phyloP scores from a whole-genome alignment of 371 early-diverging fungal genomes.

The Choanephora cucurbitarum region DNA sequence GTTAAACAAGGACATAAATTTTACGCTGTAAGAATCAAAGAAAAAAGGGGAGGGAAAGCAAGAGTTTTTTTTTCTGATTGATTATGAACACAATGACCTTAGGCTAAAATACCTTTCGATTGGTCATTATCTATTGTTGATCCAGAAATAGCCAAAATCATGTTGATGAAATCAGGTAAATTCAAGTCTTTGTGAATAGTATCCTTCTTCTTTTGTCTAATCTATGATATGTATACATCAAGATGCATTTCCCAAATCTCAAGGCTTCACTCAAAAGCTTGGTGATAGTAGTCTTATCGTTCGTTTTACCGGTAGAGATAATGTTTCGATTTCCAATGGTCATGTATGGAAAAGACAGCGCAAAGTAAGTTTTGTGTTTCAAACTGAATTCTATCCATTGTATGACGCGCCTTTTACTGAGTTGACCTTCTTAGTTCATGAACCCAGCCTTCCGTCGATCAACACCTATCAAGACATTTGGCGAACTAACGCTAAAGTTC shows the following conservation, averaged over 20 bases:
- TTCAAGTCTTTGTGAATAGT: not conserved
- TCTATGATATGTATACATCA: no score
- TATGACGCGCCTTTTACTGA: no score
- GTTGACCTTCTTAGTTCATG: conserved; percentile 22
- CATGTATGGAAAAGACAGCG: conserved; percentile 1
- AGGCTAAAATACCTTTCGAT: conserved; percentile 24
- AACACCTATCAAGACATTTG: conserved; percentile 36
- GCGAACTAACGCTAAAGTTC: conserved; percentile 20
- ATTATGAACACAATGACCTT: no score
- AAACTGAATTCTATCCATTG: no score
- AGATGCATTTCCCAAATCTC: conserved; percentile 7
- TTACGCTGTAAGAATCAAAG: conserved; percentile 7
- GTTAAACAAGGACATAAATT: not conserved
- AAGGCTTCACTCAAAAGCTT: conserved; percentile 4
- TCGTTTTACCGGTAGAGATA: conserved; percentile 3
- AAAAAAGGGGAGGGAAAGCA: no score
- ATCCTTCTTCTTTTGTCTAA: not conserved
- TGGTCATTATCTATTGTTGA: conserved; percentile 29
- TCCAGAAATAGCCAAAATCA: conserved; percentile 19
- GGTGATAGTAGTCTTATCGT: conserved; percentile 10
- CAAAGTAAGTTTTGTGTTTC: conserved; percentile 1
- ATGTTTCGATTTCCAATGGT: conserved; percentile 3
- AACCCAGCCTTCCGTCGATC: conserved; percentile 38
- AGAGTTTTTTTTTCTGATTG: no score
- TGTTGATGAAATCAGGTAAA: conserved; percentile 33